These are phyloP conservation scores for Alternaria infectoria DNA, from an alignment of 2,329 filamentous ascomycete genomes.

Conservation along the genomic window DNA sequence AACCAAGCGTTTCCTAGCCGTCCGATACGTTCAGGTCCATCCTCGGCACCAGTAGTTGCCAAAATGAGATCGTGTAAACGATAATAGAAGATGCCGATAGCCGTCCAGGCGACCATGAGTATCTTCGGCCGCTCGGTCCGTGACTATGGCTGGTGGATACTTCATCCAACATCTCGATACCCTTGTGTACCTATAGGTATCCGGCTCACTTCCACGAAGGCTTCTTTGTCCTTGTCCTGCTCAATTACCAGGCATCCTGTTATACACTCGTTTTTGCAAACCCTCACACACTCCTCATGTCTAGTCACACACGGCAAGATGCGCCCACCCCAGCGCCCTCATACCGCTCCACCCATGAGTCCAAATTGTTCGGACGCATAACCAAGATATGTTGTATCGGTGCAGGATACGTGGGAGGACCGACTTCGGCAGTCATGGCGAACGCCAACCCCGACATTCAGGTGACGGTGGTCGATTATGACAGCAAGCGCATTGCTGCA, in stretches of 20 bases:
- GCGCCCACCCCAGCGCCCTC: neutral
- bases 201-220: neutral
- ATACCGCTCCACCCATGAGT: neutral
- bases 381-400: constrained; percentile 3
- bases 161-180: neutral
- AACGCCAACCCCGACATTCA: constrained; percentile 73
- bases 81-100: constrained; percentile 1
- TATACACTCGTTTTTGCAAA: neutral
- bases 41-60: neutral
- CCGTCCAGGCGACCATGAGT: constrained; percentile 1
- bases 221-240: neutral
- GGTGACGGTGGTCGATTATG: constrained; percentile 77
- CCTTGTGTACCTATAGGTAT: neutral
- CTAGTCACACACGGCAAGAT: neutral
- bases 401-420: constrained; percentile 60
- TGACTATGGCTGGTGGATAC: neutral
- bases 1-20: neutral
- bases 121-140: neutral
- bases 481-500: constrained; percentile 67
- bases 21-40: neutral
- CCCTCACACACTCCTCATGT: neutral
- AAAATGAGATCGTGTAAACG: neutral
- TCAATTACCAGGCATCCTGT: neutral
- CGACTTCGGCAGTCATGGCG: constrained; percentile 76
- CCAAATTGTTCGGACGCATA: neutral